Percentiles rank a stretch among this genome's conserved stretches.
Evolutionary conservation across 257 asterid species (phyloP).

Genomic region (Osmanthus fragrans): DNA sequence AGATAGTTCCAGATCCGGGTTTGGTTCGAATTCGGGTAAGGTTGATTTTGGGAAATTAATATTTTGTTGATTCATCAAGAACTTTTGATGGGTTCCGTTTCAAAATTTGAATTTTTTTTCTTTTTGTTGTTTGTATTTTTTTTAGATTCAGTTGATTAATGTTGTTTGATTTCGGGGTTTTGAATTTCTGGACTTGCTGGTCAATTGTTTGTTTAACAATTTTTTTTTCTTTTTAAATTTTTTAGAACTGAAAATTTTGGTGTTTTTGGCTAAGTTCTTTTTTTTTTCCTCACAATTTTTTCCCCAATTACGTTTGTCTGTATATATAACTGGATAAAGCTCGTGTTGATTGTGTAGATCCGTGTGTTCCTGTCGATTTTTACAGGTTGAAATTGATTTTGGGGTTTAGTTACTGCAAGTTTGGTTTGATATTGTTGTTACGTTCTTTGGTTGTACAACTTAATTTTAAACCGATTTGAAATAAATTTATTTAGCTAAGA

Average conservation of each 20-base stretch:
- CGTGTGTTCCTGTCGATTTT: neutral
- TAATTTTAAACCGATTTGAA: neutral
- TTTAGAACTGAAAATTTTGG: neutral
- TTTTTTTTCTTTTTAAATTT: neutral
- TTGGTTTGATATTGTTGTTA: neutral
- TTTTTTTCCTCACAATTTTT: neutral
- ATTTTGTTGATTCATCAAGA: neutral
- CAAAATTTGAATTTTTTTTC: neutral
- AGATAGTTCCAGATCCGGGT: constrained; percentile 47
- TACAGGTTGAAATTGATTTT: constrained; percentile 13
- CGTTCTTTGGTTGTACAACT: neutral
- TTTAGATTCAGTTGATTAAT: neutral
- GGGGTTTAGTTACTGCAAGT: neutral
- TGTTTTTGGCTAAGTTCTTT: neutral
- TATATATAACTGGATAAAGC: neutral
- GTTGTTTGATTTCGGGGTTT: neutral
- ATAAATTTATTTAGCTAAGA: neutral
- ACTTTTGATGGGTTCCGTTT: neutral
- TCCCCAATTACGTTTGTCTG: neutral
- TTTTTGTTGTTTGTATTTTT: neutral
- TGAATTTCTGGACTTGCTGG: neutral
- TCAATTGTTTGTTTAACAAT: neutral
- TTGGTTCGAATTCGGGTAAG: constrained; percentile 23
- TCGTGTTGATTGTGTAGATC: neutral
- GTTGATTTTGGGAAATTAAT: neutral